Base-by-base conservation (phyloP, 2,329 filamentous ascomycete genomes). In the Phoma herbarum region DNA sequence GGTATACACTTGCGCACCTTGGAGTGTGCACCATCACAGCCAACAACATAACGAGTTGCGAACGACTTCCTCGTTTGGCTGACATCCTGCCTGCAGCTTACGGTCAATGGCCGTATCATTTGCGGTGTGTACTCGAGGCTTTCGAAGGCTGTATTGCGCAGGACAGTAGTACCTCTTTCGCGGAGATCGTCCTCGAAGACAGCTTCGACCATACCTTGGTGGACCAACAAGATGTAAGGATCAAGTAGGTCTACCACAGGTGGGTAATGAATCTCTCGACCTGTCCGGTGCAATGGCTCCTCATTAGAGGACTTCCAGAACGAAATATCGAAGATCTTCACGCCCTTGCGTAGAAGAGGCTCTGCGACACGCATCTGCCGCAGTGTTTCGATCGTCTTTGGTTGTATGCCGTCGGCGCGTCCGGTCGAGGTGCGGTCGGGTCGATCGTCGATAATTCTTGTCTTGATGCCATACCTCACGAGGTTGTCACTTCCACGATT, bases 311-410 rank as follows among this genome's bases (percentile, higher is more conserved):
- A 78, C 60, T 74, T 77, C 78, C 90, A 92, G 73, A 91, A 91
- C 42, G 86, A 83, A 60, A 92, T 92, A 69, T 92, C 90, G 75
- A 89, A 90, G 43, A 92, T 86, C 44, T 85, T 86, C 48, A 89
- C 89, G 28, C 88, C 89, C 66, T 87, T 84, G 62, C 85, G 85
- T 41, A 92, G 76, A 28, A 92, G 76, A 1, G 85, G 80, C 62
- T 91, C 88, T n/a, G 86, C 88, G n/a, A 92, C 78, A 31, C 88
- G 82, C 81, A 92, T 86, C 77, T 91, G 89, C 61, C 86, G 85
- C 67, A 92, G 85, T 0, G 90, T 92, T 78, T 92, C 90, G 67
- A 93, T 90, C 1, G 89, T 90, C 77, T 92, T 92, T 43, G 90
- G 90, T 69, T 92, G 90, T 51, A 92, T 80, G 39, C 90, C 90